Base-by-base conservation (phyloP, 345 rosid genomes). In the Citrus cavaleriei region DNA sequence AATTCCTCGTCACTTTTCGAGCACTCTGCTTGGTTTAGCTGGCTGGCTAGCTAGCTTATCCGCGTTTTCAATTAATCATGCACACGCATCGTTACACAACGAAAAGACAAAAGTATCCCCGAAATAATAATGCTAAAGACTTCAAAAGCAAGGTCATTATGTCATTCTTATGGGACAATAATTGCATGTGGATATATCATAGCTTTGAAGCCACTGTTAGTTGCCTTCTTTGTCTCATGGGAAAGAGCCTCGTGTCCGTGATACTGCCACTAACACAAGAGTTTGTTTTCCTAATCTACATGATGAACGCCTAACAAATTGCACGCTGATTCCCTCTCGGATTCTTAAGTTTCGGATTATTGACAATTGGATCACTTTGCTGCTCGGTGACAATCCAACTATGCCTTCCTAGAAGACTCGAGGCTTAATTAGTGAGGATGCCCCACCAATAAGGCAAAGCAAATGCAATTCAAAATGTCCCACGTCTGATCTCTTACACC, bases 191-290 rank as follows among this genome's bases (percentile, higher is more conserved):
- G 14, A 19, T 38, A 12, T 9, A 37, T 21, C 30, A 38, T 10
- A 14, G 30, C 42, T 3, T 2, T 2, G 46, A 72, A 55, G 46
- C 22, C 64, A 24, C 38, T 59, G 34, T 34, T 55, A 61, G 77
- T 42, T 57, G 69, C 66, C 80, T 13, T 16, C 32, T 78, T 83
- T 72, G 75, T 77, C 81, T 72, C 25, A 4, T 49, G 78, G 80
- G 78, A 82, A 78, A 72, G 73, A 55, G 66, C 30, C 21, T 54
- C 65, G 7, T 38, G 25, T 77, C 80, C 78, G 81, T 83, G 85
- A 79, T 18, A 38, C 69, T 70, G 59, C 55, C 32, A 34, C 64
- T 54, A 5, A 37, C 73, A 13, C 38, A 3, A 10, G 25, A 58
- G 37, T 46, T 70, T 71, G 73, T 75, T 75, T 42, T n/a, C 22